Evolutionary conservation across 164 flowering plant species (phyloP), one percentile per base, ranked within the genome.

Genomic region (Buxus sempervirens): DNA sequence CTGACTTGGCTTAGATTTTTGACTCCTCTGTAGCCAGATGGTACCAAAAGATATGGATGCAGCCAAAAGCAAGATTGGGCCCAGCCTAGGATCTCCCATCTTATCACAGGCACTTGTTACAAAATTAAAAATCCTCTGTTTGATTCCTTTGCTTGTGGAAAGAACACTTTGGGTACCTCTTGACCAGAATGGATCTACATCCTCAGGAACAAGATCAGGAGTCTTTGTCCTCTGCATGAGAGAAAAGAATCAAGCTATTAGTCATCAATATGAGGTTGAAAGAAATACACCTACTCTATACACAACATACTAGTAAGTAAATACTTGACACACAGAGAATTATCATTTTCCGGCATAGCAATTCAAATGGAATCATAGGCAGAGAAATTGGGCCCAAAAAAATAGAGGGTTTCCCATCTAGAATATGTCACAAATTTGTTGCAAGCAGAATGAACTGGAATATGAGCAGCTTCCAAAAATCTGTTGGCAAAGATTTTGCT

Each of bases 161-260:
- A 80, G 18, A 71, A 86, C 63, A 27, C 72, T 83, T 62, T 80
- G 79, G 36, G 82, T 76, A 58, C 86, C 83, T 70, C 69, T 73
- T 16, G 83, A 81, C 90, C 89, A 86, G 16, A 83, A 45, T 25
- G 93, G 83, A 27, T 84, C 85, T 21, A 76, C 72, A 54, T 85
- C 90, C 76, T 93, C 99, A 9, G 89, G 85, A 75, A 85, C 75
- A 72, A 96, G 93, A 54, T 88, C 90, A 16, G 98, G 98, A 59
- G 88, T 77, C 71, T 70, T 83, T 68, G 84, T 66, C 69, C 80
- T 90, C 97, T 93, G 86, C 72, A 79, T 38, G 23, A 49, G 22
- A 58, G 49, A 73, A 72, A 2, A 23, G 19, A 63, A 26, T 41
- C 26, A 15, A 51, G n/a, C 22, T 2, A 22, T 8, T 13, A 12